Conservation (phyloP, 176 grass and related monocot species). For the Musa troglodytarum region DNA sequence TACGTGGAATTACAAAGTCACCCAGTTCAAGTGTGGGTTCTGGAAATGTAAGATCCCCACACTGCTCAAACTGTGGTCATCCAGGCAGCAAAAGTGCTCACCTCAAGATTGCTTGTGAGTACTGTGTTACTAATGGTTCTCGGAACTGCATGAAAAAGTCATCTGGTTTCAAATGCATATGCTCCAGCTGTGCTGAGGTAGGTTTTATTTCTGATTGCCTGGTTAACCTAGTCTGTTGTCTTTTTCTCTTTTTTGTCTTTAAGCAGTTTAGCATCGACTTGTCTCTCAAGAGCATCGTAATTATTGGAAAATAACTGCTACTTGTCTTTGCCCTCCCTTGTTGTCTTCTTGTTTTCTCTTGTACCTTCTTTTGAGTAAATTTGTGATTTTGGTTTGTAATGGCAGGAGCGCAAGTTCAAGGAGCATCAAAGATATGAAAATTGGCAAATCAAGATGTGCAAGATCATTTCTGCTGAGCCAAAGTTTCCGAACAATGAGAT, state of each 20-base stretch:
- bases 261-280: background rate
- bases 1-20: slow-evolving; percentile 31
- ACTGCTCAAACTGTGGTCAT: slow-evolving; percentile 85
- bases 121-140: slow-evolving; percentile 47
- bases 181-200: slow-evolving; percentile 67
- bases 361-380: slow-evolving; percentile 1
- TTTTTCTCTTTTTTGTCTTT: slow-evolving; percentile 3
- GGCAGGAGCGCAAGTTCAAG: slow-evolving; percentile 48
- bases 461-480: slow-evolving; percentile 60
- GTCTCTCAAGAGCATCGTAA: background rate
- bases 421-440: slow-evolving; percentile 58
- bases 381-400: slow-evolving; percentile 16
- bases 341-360: background rate
- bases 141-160: slow-evolving; percentile 61
- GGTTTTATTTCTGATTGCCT: background rate
- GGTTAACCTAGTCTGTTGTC: background rate
- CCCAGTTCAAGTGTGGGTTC: slow-evolving; percentile 27
- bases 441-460: slow-evolving; percentile 76
- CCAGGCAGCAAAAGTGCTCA: slow-evolving; percentile 80
- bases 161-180: slow-evolving; percentile 68
- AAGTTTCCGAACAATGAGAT: slow-evolving; percentile 88
- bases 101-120: slow-evolving; percentile 58
- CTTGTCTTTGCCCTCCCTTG: background rate
- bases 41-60: slow-evolving; percentile 32
- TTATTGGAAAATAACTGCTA: background rate